Evolutionary conservation across 176 grass and related monocot species (phyloP), one percentile per base, ranked within the genome.

Genomic region (Ensete glaucum): DNA sequence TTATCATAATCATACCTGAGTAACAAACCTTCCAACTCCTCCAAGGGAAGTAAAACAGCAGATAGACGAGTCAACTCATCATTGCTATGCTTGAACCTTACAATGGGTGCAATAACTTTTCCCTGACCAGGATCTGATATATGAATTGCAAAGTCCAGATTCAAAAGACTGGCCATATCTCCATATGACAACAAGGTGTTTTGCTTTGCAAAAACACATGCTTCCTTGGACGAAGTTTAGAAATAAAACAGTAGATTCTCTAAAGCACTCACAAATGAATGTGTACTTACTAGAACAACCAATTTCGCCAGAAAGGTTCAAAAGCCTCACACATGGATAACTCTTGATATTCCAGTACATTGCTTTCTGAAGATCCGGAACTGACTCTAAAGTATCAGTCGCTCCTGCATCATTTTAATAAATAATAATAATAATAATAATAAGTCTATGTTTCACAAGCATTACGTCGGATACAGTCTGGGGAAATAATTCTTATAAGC

Each of bases 331-430:
- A 60, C 95, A 98, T 73, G 95, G 95, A 80, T 76, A 98, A 76
- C 88, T 98, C 76, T 98, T 78, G 66, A 98, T 77, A 75, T 87
- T 85, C 52, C 82, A 21, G 73, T 93, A 93, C 95, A 98, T 93
- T 73, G 84, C 88, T 76, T 85, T 98, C 80, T 93, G 86, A 72
- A 98, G 90, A 86, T 98, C 95, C 21, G 95, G 95, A 87, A 98
- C 88, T 71, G 95, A 93, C 62, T 91, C 90, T 84, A 98, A 69
- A 9, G 80, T 72, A 14, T 78, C 76, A 71, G 25, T 75, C 76
- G 77, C 77, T 87, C 84, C 93, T 93, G 54, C 20, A 71, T 82
- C 34, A 62, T 71, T 26, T 57, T 43, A 79, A 4, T 70, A 79
- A 22, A 4, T 23, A 43, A 58, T n/a, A n/a, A n/a, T n/a, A n/a